phyloP scores from a whole-genome alignment of 495 filamentous ascomycete species.

The Opeltia flavorubescens region DNA sequence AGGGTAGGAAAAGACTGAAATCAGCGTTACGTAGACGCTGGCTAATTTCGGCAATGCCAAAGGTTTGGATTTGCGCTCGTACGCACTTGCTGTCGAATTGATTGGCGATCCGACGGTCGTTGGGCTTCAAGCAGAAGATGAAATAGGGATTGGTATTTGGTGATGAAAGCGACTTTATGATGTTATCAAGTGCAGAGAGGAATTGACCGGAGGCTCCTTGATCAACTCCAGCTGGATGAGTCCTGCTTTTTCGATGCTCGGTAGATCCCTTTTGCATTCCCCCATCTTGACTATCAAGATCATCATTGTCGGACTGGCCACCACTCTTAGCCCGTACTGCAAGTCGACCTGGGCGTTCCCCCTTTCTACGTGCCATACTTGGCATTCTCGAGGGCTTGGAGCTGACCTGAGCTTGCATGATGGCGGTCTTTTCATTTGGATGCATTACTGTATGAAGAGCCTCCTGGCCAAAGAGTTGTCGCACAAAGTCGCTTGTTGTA shows the following conservation, averaged over 20 bases:
- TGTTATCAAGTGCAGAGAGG: slow-evolving; percentile 73
- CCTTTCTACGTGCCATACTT: slow-evolving; percentile 72
- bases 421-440: slow-evolving; percentile 74
- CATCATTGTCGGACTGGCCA: slow-evolving; percentile 36
- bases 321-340: slow-evolving; percentile 21
- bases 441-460: slow-evolving; percentile 81
- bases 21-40: slow-evolving; percentile 83
- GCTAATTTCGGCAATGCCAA: slow-evolving; percentile 94
- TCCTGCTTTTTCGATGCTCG: slow-evolving; percentile 25
- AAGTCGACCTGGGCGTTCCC: slow-evolving; percentile 33
- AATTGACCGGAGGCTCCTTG: slow-evolving; percentile 91
- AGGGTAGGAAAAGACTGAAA: slow-evolving; percentile 90
- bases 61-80: slow-evolving; percentile 81
- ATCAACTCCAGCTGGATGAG: slow-evolving; percentile 32
- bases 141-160: slow-evolving; percentile 84
- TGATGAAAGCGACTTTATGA: slow-evolving; percentile 68
- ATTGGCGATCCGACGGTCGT: slow-evolving; percentile 92
- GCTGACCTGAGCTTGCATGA: slow-evolving; percentile 93
- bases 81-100: slow-evolving; percentile 99
- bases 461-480: slow-evolving; percentile 84
- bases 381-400: slow-evolving; percentile 86
- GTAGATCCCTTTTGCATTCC: slow-evolving; percentile 22
- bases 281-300: slow-evolving; percentile 34
- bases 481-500: slow-evolving; percentile 75
- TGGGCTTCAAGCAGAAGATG: slow-evolving; percentile 93